phyloP scores from a whole-genome alignment of 108 stramenopile genomes.

The Cyclostephanos tholiformis region DNA sequence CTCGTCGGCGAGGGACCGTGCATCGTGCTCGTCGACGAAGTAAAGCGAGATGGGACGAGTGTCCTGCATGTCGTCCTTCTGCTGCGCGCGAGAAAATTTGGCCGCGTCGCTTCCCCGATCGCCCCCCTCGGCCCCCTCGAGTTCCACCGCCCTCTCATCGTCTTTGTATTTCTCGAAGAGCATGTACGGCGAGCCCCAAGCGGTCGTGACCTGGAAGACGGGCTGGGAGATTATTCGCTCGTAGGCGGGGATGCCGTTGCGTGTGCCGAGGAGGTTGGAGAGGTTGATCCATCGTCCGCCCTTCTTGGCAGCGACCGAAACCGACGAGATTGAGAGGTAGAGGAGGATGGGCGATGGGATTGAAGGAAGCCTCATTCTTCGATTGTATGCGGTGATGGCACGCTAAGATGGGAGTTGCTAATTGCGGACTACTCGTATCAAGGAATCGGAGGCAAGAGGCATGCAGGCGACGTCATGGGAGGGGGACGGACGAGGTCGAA shows the following conservation, averaged over 20 bases:
- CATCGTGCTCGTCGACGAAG: conserved; percentile 86
- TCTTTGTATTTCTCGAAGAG: conserved; percentile 72
- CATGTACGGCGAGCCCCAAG: conserved; percentile 86
- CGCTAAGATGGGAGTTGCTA: too few relatives aligned
- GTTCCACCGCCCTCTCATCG: conserved; percentile 41
- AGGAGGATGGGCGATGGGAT: conserved; percentile 13
- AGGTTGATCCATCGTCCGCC: conserved; percentile 22
- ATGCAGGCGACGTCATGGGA: too few relatives aligned
- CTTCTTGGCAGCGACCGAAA: neutral
- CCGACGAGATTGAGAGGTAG: neutral
- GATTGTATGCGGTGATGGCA: too few relatives aligned
- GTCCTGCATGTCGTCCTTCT: conserved; percentile 59
- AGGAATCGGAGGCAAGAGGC: too few relatives aligned
- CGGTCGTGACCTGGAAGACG: conserved; percentile 84
- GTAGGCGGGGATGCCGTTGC: conserved; percentile 56
- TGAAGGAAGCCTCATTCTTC: conserved; percentile 3
- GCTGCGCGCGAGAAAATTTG: conserved; percentile 49
- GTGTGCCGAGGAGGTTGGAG: conserved; percentile 43
- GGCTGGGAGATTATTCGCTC: conserved; percentile 77
- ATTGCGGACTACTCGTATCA: too few relatives aligned
- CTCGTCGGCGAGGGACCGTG: conserved; percentile 66
- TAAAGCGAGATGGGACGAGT: conserved; percentile 69
- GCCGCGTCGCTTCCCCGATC: conserved; percentile 26
- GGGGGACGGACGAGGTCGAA: too few relatives aligned
- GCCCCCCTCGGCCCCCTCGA: conserved; percentile 10